A percentile compares a stretch with the other conserved stretches of the same genome.
Evolutionary conservation across 139 green algal genomes (phyloP).

Genomic region (Parachlorella kessleri): DNA sequence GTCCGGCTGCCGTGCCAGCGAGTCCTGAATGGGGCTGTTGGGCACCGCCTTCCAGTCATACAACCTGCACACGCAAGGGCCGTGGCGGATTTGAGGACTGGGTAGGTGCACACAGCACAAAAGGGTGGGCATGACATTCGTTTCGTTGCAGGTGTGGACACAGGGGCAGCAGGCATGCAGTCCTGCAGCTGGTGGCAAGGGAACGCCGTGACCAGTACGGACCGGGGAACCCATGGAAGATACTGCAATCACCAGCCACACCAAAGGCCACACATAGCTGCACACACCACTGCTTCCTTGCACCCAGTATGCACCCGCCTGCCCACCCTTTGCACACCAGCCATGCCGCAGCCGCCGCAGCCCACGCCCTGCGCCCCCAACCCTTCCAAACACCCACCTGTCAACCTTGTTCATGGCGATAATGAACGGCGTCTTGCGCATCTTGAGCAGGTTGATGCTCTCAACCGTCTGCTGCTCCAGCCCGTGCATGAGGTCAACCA

Average conservation of each 20-base stretch:
- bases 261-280: background rate
- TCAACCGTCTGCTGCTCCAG: constrained; percentile 99
- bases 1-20: constrained; percentile 35
- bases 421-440: constrained; percentile 98
- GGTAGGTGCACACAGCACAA: too few relatives aligned
- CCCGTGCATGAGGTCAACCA: constrained; percentile 99
- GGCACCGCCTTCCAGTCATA: constrained; percentile 88
- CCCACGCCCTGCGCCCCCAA: background rate
- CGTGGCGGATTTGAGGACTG: too few relatives aligned
- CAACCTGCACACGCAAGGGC: constrained; percentile 94
- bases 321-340: too few relatives aligned
- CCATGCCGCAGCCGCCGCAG: background rate
- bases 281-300: background rate
- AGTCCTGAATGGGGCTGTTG: constrained; percentile 78
- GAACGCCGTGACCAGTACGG: too few relatives aligned
- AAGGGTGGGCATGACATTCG: too few relatives aligned
- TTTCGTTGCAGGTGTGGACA: too few relatives aligned
- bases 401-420: constrained; percentile 97
- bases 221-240: too few relatives aligned
- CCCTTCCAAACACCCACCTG: background rate
- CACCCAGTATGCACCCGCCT: too few relatives aligned
- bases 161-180: too few relatives aligned
- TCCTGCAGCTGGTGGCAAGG: too few relatives aligned
- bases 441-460: constrained; percentile 95
- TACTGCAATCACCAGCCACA: too few relatives aligned